Evolutionary conservation across 192 early-diverging fungal species (phyloP), one percentile per base, ranked within the genome.

Genomic region (Glomus cerebriforme): DNA sequence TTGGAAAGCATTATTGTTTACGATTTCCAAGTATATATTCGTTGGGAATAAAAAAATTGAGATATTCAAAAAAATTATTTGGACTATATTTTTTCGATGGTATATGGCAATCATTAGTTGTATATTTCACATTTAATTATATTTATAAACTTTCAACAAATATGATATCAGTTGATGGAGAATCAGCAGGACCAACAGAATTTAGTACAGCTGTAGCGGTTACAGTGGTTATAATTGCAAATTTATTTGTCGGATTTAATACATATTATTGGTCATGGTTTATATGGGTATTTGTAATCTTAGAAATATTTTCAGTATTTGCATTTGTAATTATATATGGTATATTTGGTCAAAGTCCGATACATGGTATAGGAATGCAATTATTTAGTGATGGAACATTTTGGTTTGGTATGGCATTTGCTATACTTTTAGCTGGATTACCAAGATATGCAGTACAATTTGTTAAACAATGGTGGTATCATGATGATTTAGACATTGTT

Each of bases 31-130:
- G 81, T 7, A 85, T 96, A 1, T 99, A 99, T 81, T 74, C 82
- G 17, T 87, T 94, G n/a, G 97, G 97, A 26, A 96, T 98, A 72
- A 86, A 89, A 39, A 92, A 96, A 79, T 86, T 87, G 54, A 89
- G 96, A 26, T 98, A 93, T 81, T 95, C 89, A 70, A 92, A 93
- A 85, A 87, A 85, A 77, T 89, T 94, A 59, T 99, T 97, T 80
- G 95, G 92, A 86, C 58, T 91, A 67, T 98, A 95, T 81, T 91
- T 97, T 79, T 35, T 92, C 17, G 95, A 99, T 80, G 97, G 93
- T 32, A 83, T 98, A 29, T 99, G 94, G 89, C 96, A 98, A 86
- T 97, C 96, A 6, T 79, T 95, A 13, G 89, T 97, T 15, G 93
- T 93, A 64, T 99, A 90, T 82, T 95, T 94, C 81, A 88, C 89